Base-by-base conservation (phyloP, 1,284 basidiomycete genomes). In the Heterobasidion parviporum region DNA sequence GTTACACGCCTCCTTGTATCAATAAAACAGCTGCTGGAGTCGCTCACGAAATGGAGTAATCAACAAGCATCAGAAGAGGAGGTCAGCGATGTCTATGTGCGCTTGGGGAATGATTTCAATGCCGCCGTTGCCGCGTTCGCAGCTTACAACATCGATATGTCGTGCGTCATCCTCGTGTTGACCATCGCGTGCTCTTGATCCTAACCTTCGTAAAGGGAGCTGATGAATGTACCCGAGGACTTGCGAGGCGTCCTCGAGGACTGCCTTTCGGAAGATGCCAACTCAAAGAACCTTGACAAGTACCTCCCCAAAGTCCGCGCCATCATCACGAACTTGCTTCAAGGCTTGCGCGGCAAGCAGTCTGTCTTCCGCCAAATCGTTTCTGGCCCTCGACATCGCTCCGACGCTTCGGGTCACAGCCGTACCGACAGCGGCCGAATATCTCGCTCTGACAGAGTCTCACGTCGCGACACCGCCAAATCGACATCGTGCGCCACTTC, bases 71-170 rank as follows among this genome's bases (percentile, higher is more conserved):
- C 84, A 54, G 96, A 99, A 67, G 76, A 75, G 33, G 77, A 92
- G 63, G 94, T 99, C 63, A 97, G 94, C 75, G 93, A 98, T 70
- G 90, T 97, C 56, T 99, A 99, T 70, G 97, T 99, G 54, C 83
- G 88, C 50, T 78, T 99, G 16, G 96, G 96, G 18, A 98, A 99
- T 70, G 95, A 98, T 67, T 98, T 99, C 76, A 98, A 98, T 68
- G 83, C 86, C 16, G 94, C 94, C 32, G 92, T 95, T 43, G 81
- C 87, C 54, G 93, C 95, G 1, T 99, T 99, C 70, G 80, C 81
- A 9, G 77, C 81, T 20, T 94, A 88, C 62, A 86, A 88, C 54
- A 97, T 99, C 63, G 85, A 91, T 60, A 98, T 98, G 88, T 78
- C 78, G 94, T 96, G 70, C 72, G 91, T 81, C 16, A 50, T 46